phyloP scores from a whole-genome alignment of 805 yeast species.

The Grigorovia jiainica region DNA sequence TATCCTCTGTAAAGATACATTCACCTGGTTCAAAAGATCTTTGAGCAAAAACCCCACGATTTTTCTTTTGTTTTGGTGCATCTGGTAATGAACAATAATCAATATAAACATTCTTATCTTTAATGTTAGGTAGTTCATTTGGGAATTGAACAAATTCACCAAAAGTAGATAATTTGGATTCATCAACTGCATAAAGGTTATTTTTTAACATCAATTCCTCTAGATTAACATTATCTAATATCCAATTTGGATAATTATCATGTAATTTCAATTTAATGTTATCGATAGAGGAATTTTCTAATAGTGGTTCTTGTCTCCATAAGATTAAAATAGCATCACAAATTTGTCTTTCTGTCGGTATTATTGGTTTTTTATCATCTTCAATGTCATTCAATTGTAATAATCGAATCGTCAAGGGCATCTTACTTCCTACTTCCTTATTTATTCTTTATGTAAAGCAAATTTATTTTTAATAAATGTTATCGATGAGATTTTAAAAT shows the following conservation, averaged over 20 bases:
- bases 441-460: too few species aligned
- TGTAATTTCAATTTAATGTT: conserved; percentile 46
- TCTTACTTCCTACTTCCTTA: conserved; percentile 1
- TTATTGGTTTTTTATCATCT: conserved; percentile 11
- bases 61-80: neutral
- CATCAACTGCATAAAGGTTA: conserved; percentile 41
- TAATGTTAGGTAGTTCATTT: neutral
- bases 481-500: neutral
- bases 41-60: conserved; percentile 38
- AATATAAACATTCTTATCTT: neutral
- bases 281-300: conserved; percentile 47
- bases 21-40: conserved; percentile 39
- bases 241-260: conserved; percentile 50
- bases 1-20: conserved; percentile 50
- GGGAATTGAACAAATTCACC: conserved; percentile 33
- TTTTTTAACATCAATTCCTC: conserved; percentile 43
- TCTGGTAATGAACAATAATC: neutral
- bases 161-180: conserved; percentile 39
- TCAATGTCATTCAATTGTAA: conserved; percentile 19
- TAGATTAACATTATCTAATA: conserved; percentile 49
- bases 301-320: conserved; percentile 60
- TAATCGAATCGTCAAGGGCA: conserved; percentile 20
- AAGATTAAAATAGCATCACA: conserved; percentile 50
- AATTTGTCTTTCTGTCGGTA: conserved; percentile 52
- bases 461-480: too few species aligned